These are phyloP conservation scores for Venturia nashicola DNA, from an alignment of 2,329 filamentous ascomycete genomes.

Conservation along the genomic window DNA sequence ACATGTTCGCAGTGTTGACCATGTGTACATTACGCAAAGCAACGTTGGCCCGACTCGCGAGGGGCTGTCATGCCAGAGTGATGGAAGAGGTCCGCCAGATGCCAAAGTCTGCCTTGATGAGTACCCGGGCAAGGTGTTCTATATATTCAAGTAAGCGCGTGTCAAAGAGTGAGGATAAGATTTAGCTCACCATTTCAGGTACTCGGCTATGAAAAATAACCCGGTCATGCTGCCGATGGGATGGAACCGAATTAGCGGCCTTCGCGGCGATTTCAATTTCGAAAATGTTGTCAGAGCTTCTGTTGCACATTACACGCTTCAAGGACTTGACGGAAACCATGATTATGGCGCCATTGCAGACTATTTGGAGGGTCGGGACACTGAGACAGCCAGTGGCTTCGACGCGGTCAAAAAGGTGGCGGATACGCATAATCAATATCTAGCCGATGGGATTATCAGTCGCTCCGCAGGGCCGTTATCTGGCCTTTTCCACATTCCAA, in stretches of 20 bases:
- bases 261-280: neutral
- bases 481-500: neutral
- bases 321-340: neutral
- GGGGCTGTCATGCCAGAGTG: neutral
- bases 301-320: neutral
- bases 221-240: neutral
- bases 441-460: neutral
- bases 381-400: neutral
- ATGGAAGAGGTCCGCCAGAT: neutral
- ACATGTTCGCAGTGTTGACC: neutral
- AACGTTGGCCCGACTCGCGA: neutral
- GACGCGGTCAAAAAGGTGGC: neutral
- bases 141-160: neutral
- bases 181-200: neutral
- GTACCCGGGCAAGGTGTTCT: neutral
- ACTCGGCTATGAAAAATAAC: neutral
- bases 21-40: neutral
- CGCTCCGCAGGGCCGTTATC: neutral
- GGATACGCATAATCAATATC: neutral
- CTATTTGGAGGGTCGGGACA: no score
- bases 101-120: neutral
- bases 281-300: neutral
- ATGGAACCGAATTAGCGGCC: neutral
- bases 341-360: no score
- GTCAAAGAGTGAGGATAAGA: neutral